A percentile compares a stretch with the other conserved stretches of the same genome.
These are phyloP conservation scores for Sphaerulina musiva DNA, from an alignment of 2,329 filamentous ascomycete genomes.

Conservation along the genomic window DNA sequence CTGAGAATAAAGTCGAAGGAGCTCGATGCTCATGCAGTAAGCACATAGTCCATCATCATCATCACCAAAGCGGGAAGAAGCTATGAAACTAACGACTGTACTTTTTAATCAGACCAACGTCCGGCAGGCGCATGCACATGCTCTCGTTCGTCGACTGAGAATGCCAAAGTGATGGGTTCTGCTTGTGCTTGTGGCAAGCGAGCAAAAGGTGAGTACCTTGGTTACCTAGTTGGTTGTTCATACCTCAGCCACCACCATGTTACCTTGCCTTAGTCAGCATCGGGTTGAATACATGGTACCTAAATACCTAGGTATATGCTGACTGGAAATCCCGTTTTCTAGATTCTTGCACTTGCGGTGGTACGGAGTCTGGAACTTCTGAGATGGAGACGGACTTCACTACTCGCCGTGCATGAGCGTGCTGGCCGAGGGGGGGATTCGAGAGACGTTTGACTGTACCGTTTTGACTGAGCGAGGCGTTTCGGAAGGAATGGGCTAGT, in stretches of 20 bases:
- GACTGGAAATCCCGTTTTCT: not conserved
- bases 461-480: conserved; percentile 1
- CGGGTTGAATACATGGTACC: too few species aligned
- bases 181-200: conserved; percentile 74
- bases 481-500: not conserved
- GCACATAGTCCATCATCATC: conserved; percentile 15
- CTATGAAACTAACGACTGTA: not conserved
- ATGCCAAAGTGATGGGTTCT: conserved; percentile 52
- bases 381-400: conserved; percentile 21
- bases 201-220: not conserved
- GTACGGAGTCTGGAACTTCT: conserved; percentile 9
- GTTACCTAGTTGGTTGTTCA: too few species aligned
- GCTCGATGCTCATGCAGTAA: conserved; percentile 75
- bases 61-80: too few species aligned
- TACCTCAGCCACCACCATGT: too few species aligned
- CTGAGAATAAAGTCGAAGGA: conserved; percentile 68
- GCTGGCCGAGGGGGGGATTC: not conserved
- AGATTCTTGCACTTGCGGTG: conserved; percentile 17
- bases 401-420: conserved; percentile 6
- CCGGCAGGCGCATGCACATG: conserved; percentile 78
- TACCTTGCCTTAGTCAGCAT: too few species aligned
- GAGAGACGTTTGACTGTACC: not conserved
- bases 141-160: conserved; percentile 64
- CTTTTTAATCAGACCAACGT: conserved; percentile 50
- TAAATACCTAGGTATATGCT: too few species aligned